Conservation (phyloP, 2,329 filamentous ascomycete genomes). For the Colletotrichum spaethianum region DNA sequence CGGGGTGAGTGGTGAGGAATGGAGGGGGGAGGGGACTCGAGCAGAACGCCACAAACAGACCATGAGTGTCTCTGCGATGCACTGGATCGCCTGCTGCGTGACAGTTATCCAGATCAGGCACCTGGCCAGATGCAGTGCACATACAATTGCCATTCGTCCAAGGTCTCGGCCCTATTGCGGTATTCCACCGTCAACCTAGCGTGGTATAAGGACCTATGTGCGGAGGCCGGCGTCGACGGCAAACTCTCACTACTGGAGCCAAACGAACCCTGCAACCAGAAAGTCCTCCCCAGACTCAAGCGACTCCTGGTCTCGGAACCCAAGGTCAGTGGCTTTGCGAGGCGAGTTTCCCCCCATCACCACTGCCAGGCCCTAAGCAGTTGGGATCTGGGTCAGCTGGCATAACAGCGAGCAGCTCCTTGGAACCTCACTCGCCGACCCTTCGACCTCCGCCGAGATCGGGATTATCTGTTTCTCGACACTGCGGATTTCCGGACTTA, state of each 20-base stretch:
- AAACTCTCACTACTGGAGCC: background rate
- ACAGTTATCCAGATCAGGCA: background rate
- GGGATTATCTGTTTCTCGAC: background rate
- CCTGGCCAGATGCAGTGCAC: background rate
- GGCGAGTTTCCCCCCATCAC: background rate
- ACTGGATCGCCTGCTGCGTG: background rate
- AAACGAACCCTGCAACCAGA: too few species aligned
- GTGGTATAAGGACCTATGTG: background rate
- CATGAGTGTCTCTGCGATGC: background rate
- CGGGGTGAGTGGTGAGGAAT: slow-evolving; percentile 7
- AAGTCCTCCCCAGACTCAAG: background rate
- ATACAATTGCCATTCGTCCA: background rate
- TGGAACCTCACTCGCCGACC: background rate
- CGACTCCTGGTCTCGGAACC: background rate
- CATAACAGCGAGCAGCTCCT: background rate
- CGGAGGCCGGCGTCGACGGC: too few species aligned
- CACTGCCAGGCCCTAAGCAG: background rate
- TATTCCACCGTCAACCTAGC: background rate
- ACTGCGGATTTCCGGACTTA: too few species aligned
- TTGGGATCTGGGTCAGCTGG: background rate
- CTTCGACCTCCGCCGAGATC: too few species aligned
- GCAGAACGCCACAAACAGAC: slow-evolving; percentile 8
- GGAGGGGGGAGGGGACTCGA: background rate
- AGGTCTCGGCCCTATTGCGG: background rate
- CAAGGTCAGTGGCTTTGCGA: background rate